A percentile compares a stretch with the other conserved stretches of the same genome.
phyloP scores from a whole-genome alignment of 805 yeast species.

The Wickerhamiella qilinensis region DNA sequence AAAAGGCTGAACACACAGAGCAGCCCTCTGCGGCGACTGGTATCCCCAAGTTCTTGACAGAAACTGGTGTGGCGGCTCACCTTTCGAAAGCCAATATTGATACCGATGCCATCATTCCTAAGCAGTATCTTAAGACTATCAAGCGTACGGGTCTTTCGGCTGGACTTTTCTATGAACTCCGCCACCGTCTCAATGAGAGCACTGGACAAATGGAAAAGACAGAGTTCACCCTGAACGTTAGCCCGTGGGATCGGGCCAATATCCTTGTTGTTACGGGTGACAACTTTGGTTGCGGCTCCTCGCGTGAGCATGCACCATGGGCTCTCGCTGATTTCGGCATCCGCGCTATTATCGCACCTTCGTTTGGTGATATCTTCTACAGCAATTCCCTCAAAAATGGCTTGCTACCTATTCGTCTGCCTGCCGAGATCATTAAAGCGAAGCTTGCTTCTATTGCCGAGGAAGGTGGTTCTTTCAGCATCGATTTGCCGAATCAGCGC shows the following conservation, averaged over 20 bases:
- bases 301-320: slow-evolving; percentile 99
- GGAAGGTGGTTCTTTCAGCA: slow-evolving; percentile 51
- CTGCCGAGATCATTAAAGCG: slow-evolving; percentile 52
- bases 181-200: slow-evolving; percentile 44
- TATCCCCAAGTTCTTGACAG: slow-evolving; percentile 57
- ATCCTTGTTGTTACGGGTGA: slow-evolving; percentile 86
- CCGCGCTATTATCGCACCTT: slow-evolving; percentile 89
- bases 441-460: slow-evolving; percentile 71
- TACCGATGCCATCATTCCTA: slow-evolving; percentile 97
- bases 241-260: slow-evolving; percentile 65
- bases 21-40: slow-evolving; percentile 31
- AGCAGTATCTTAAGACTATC: slow-evolving; percentile 93
- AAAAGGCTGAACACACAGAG: slow-evolving; percentile 15
- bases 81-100: slow-evolving; percentile 89
- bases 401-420: slow-evolving; percentile 79
- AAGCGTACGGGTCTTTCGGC: slow-evolving; percentile 84
- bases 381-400: slow-evolving; percentile 96
- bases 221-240: slow-evolving; percentile 80
- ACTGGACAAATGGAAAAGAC: slow-evolving; percentile 49
- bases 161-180: slow-evolving; percentile 83
- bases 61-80: slow-evolving; percentile 86
- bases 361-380: slow-evolving; percentile 96
- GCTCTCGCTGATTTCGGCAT: slow-evolving; percentile 96
- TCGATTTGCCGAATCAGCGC: slow-evolving; percentile 78
- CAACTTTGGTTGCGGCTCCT: slow-evolving; percentile 97